Evolutionary conservation across 1,284 basidiomycete species (phyloP).

Genomic region (Marasmius fiardii): DNA sequence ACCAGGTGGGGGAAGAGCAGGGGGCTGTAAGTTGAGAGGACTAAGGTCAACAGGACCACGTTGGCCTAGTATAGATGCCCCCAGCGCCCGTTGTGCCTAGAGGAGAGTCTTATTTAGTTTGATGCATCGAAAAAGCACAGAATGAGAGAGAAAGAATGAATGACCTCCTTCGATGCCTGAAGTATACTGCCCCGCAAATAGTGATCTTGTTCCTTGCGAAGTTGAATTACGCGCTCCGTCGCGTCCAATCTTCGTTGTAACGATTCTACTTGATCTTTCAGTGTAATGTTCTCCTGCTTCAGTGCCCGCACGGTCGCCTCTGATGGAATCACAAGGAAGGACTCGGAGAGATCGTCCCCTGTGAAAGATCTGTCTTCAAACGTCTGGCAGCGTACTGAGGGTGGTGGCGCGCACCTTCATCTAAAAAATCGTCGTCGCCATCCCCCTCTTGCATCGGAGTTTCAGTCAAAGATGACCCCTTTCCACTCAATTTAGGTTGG

Average conservation of each 20-base stretch:
- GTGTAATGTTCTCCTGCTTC: slow-evolving; percentile 59
- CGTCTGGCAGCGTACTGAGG: too few species aligned
- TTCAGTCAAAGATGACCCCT: background rate
- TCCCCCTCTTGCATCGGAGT: slow-evolving; percentile 24
- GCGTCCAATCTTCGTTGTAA: slow-evolving; percentile 54
- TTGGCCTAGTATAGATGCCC: slow-evolving; percentile 51
- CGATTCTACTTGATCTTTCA: slow-evolving; percentile 57
- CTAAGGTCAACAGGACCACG: slow-evolving; percentile 53
- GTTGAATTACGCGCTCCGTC: slow-evolving; percentile 57
- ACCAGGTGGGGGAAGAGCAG: slow-evolving; percentile 45
- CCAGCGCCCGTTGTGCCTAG: slow-evolving; percentile 75
- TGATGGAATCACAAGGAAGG: slow-evolving; percentile 70
- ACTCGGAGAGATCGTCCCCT: slow-evolving; percentile 70
- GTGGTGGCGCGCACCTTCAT: slow-evolving; percentile 32
- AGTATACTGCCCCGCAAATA: slow-evolving; percentile 76
- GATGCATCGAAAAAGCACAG: too few species aligned
- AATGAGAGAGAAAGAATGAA: slow-evolving; percentile 7
- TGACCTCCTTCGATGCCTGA: slow-evolving; percentile 73
- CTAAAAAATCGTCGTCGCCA: slow-evolving; percentile 35
- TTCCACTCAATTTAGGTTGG: background rate
- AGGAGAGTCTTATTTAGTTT: background rate
- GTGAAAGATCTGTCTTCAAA: background rate
- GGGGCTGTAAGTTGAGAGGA: slow-evolving; percentile 43
- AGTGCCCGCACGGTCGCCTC: slow-evolving; percentile 47
- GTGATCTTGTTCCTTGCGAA: slow-evolving; percentile 73